These are phyloP conservation scores for Prunus armeniaca DNA, from an alignment of 306 rosid species.

Conservation along the genomic window DNA sequence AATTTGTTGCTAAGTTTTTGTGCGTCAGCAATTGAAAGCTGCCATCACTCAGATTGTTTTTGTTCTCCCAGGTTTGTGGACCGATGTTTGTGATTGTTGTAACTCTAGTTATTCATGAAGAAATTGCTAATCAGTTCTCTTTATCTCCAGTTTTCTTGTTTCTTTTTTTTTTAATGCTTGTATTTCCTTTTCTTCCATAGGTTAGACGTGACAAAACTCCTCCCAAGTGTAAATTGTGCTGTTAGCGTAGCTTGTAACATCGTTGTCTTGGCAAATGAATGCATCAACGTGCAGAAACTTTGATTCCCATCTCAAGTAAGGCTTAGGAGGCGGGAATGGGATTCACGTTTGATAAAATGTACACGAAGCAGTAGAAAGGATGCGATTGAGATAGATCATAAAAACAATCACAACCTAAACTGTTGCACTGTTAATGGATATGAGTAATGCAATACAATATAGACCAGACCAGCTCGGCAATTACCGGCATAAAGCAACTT, in stretches of 20 bases:
- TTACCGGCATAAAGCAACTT: background rate
- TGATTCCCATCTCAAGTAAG: no score
- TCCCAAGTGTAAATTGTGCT: no score
- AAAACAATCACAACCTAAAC: background rate
- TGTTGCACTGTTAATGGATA: no score
- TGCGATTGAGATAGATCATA: background rate
- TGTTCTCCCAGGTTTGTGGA: background rate
- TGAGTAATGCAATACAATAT: background rate
- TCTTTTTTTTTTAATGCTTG: background rate
- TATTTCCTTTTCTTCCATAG: background rate
- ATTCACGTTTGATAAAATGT: no score
- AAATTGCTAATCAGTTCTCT: background rate
- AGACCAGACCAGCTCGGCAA: background rate
- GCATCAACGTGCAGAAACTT: background rate
- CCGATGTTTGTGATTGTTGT: conserved; percentile 12
- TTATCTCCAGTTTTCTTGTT: background rate
- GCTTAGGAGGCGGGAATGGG: no score
- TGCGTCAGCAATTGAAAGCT: conserved; percentile 8
- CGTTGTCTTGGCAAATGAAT: background rate
- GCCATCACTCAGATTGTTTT: conserved; percentile 13
- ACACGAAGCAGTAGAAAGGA: background rate
- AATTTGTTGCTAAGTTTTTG: conserved; percentile 20
- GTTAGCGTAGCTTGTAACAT: background rate
- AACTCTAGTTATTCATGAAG: conserved; percentile 5
- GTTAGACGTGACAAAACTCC: no score